Evolutionary conservation across 1,284 basidiomycete genomes (phyloP).

Genomic region (Anthracocystis panici-leucophaei): DNA sequence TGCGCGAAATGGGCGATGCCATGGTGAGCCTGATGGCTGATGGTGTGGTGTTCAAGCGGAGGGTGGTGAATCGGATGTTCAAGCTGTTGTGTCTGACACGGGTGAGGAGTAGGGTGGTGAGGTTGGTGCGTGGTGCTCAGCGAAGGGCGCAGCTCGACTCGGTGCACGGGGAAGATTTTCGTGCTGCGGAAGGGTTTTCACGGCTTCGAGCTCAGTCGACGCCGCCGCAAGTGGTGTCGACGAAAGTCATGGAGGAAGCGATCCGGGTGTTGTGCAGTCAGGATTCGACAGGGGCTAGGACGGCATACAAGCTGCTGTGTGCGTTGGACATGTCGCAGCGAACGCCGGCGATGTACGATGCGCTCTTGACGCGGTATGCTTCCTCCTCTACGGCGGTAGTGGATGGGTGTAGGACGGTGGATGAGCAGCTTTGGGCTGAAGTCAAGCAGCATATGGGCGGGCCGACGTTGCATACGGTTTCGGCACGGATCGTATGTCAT

Average conservation of each 20-base stretch:
- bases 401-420: constrained; percentile 3
- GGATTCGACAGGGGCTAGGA: constrained; percentile 18
- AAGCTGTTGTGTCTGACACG: constrained; percentile 32
- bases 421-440: constrained; percentile 43
- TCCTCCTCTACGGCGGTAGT: not conserved
- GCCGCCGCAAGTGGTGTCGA: constrained; percentile 30
- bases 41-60: constrained; percentile 32
- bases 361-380: constrained; percentile 35
- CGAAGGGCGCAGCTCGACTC: constrained; percentile 23
- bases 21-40: constrained; percentile 40
- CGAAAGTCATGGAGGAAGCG: constrained; percentile 20
- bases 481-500: constrained; percentile 40
- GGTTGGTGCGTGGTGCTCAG: constrained; percentile 27
- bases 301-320: constrained; percentile 36
- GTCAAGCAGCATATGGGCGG: constrained; percentile 15
- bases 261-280: constrained; percentile 35
- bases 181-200: constrained; percentile 31
- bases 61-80: constrained; percentile 16
- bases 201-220: constrained; percentile 3
- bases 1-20: constrained; percentile 20
- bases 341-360: constrained; percentile 44
- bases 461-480: constrained; percentile 33
- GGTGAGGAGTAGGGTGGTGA: constrained; percentile 21
- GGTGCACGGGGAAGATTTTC: constrained; percentile 3
- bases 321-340: constrained; percentile 31